Evolutionary conservation across 2,329 filamentous ascomycete species (phyloP).

Genomic region (Chaetomium globosum): DNA sequence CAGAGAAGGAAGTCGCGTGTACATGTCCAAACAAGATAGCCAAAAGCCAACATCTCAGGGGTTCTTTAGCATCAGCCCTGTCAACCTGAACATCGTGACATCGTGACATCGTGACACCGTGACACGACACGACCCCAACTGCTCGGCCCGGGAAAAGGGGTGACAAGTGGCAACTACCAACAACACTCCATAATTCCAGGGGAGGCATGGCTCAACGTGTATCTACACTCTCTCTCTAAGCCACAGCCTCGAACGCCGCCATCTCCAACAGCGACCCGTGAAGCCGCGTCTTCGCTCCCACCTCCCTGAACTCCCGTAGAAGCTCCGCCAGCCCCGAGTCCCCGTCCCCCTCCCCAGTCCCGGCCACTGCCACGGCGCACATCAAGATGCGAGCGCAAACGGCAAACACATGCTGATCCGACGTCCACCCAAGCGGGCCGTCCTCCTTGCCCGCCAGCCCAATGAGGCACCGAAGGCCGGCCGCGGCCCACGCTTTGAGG

Average conservation of each 20-base stretch:
- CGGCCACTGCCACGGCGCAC: slow-evolving; percentile 30
- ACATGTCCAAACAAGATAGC: neutral
- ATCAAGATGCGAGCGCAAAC: slow-evolving; percentile 35
- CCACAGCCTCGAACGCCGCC: slow-evolving; percentile 12
- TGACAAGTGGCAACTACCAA: neutral
- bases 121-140: neutral
- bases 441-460: slow-evolving; percentile 30
- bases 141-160: neutral
- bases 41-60: neutral
- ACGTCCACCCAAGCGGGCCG: slow-evolving; percentile 37
- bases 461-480: slow-evolving; percentile 30
- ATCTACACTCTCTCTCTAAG: neutral
- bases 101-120: no score
- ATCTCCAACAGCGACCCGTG: slow-evolving; percentile 37
- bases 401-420: slow-evolving; percentile 39
- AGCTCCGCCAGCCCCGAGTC: slow-evolving; percentile 19
- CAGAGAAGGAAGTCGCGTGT: neutral
- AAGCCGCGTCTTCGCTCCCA: slow-evolving; percentile 27
- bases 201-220: neutral
- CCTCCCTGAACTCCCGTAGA: slow-evolving; percentile 29
- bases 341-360: slow-evolving; percentile 2
- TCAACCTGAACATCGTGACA: neutral
- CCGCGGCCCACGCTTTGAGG: slow-evolving; percentile 31
- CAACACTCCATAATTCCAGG: neutral
- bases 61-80: neutral